Base-by-base conservation (phyloP, 805 yeast genomes). In the Starmerella davenportii region DNA sequence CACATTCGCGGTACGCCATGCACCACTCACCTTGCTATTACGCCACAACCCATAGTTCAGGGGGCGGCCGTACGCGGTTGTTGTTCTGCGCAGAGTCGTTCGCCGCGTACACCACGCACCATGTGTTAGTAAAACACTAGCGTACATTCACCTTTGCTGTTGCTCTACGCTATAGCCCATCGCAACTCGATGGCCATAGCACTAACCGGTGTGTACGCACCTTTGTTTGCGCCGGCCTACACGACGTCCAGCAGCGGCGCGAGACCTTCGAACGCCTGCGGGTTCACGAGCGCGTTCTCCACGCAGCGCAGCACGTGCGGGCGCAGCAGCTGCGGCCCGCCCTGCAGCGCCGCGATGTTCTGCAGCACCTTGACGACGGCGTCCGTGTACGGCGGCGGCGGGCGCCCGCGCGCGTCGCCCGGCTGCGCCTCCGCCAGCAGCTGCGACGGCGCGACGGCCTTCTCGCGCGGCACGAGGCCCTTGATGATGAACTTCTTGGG, bases 401-500 rank as follows among this genome's bases (percentile, higher is more conserved):
- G 39, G 5, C 42, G 35, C 15, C 35, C 30, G 11, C 32, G 16
- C 38, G 30, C n/a, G 19, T 33, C 40, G 23, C 24, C 15, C 21
- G 41, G 30, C 14, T 9, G 15, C 21, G 39, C 21, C 18, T 30
- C 36, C 36, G 38, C 29, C 19, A 38, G 18, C 35, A 44, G 32
- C 18, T 38, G 39, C 19, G 48, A 38, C 11, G 58, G 50, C 13
- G 55, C 44, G 21, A 61, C 44, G 3, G 66, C 58, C 23, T 43
- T 44, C 40, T 57, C 60, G 50, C 98, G 70, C 21, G 98, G 96
- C 55, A 79, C 84, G 41, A 90, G 80, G 11, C 98, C 96, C 58
- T 80, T 80, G 51, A 90, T 90, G 33, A 90, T 81, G 52, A 90
- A 90, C 56, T 76, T 79, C 52, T 81, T 76, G 1, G 77, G 75